A percentile compares a stretch with the other conserved stretches of the same genome.
Evolutionary conservation across 2,329 filamentous ascomycete genomes (phyloP).

Genomic region (Rutstroemia sp.): DNA sequence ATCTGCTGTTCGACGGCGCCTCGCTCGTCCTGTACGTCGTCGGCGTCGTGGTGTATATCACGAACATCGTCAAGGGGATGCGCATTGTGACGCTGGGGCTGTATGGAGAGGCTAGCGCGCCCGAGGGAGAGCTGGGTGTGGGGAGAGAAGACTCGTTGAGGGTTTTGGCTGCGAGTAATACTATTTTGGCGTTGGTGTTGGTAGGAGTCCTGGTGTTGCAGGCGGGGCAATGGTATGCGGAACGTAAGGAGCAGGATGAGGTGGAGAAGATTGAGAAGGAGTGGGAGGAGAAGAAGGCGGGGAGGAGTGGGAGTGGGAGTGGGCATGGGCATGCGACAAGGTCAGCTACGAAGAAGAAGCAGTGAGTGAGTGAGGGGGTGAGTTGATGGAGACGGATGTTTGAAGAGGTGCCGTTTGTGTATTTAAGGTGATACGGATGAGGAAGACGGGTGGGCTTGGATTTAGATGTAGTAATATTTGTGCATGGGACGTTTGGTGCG

Average conservation of each 20-base stretch:
- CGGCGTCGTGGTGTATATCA: slow-evolving; percentile 85
- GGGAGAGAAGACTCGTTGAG: slow-evolving; percentile 83
- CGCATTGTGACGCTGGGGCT: slow-evolving; percentile 69
- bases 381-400: not conserved
- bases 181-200: slow-evolving; percentile 85
- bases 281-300: slow-evolving; percentile 39
- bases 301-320: slow-evolving; percentile 8
- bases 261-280: slow-evolving; percentile 55
- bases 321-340: slow-evolving; percentile 22
- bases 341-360: slow-evolving; percentile 31
- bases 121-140: slow-evolving; percentile 57
- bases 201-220: slow-evolving; percentile 89
- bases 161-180: slow-evolving; percentile 90
- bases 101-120: slow-evolving; percentile 35
- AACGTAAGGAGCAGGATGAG: slow-evolving; percentile 85
- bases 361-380: slow-evolving; percentile 14
- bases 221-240: slow-evolving; percentile 97
- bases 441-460: not conserved
- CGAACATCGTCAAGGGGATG: slow-evolving; percentile 94
- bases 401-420: not conserved
- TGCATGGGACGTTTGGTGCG: not conserved
- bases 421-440: not conserved
- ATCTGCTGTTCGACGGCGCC: slow-evolving; percentile 86
- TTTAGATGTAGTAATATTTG: not conserved
- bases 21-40: slow-evolving; percentile 70